Evolutionary conservation across 2,329 filamentous ascomycete species (phyloP), one percentile per base, ranked within the genome.

Genomic region (Colletotrichum destructivum): DNA sequence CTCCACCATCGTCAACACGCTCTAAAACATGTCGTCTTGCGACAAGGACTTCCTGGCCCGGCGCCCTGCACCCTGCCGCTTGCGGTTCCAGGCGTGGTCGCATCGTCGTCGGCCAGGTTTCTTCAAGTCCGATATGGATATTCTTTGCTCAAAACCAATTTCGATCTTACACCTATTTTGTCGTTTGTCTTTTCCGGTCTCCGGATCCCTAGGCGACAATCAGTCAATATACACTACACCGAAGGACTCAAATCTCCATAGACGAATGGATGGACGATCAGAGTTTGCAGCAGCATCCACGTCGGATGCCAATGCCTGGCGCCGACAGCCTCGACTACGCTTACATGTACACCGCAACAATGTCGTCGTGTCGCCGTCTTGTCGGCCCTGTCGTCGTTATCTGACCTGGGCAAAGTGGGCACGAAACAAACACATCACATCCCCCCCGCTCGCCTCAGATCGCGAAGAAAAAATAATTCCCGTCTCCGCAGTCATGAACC

Each of bases 401-500:
- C 40, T 35, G 57, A 52, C 47, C 61, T 44, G 21, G 52, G 55
- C 63, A n/a, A 23, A 60, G 65, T 72, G 65, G 65, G 54, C 54
- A n/a, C 52, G 51, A 61, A 61, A 61, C 67, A 49, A 64, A n/a
- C 38, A 64, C 35, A 38, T 38, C 8, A 38, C 35, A 3, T 38
- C 35, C 69, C 65, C 54, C 59, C 44, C 47, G 42, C 12, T 35
- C 54, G 35, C 62, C 40, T 49, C 49, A 42, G 59, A 66, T 46
- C 31, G 42, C 35, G 35, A 38, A 38, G 35, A 49, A 54, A 62
- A 49, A 49, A 40, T 54, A 38, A 18, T 12, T 49, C 51, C 44
- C 57, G 59, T 67, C 63, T 71, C 68, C 63, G 68, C 56, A 71
- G 42, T 55, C 38, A 67, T n/a, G n/a, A 49, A 21, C 16, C 23